phyloP scores from a whole-genome alignment of 1,139 yeast genomes.

The Komagataea norvegica region DNA sequence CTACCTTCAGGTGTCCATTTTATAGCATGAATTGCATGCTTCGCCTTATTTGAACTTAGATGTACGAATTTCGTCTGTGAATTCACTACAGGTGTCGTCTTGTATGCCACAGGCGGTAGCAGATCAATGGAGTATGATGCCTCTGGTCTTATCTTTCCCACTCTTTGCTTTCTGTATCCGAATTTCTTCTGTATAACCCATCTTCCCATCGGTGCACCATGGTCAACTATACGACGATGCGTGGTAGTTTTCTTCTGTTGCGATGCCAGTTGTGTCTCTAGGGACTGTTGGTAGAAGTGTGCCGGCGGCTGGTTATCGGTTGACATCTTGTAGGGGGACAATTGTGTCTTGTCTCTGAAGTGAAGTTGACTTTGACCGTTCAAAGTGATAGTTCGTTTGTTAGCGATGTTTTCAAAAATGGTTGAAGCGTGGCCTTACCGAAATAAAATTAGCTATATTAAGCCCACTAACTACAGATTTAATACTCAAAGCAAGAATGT shows the following conservation, averaged over 20 bases:
- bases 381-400: no score
- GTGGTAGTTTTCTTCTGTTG: constrained; percentile 41
- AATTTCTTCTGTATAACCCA: constrained; percentile 59
- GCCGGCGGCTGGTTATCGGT: not conserved
- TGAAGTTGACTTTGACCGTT: no score
- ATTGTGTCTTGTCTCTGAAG: no score
- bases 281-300: constrained; percentile 23
- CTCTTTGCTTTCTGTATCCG: constrained; percentile 43
- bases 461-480: no score
- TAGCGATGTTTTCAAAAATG: no score
- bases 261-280: constrained; percentile 24
- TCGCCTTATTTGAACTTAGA: constrained; percentile 83
- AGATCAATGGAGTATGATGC: constrained; percentile 68
- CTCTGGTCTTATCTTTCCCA: constrained; percentile 70
- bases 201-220: constrained; percentile 77
- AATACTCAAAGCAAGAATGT: not conserved
- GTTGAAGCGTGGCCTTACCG: not conserved
- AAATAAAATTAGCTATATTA: no score
- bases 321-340: no score
- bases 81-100: constrained; percentile 41
- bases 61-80: constrained; percentile 82
- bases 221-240: constrained; percentile 82
- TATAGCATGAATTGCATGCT: constrained; percentile 85
- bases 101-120: constrained; percentile 66
- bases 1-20: constrained; percentile 98